Conservation (phyloP, 1,284 basidiomycete species). For the Malassezia psittaci region DNA sequence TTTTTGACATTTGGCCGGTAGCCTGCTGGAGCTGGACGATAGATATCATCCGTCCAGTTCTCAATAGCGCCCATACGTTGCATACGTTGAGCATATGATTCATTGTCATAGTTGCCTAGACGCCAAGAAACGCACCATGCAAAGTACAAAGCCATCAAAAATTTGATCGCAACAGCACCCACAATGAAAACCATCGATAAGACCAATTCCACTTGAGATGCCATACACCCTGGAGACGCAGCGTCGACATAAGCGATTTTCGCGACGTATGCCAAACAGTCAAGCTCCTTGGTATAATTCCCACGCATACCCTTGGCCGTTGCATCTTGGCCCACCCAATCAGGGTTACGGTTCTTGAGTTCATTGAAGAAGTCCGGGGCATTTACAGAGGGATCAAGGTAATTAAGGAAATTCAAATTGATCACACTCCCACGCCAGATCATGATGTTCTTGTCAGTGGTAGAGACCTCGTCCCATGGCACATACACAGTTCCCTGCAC, state of each 20-base stretch:
- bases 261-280: constrained; percentile 74
- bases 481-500: constrained; percentile 38
- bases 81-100: constrained; percentile 91
- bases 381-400: constrained; percentile 39
- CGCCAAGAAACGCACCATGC: constrained; percentile 93
- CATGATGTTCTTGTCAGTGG: constrained; percentile 65
- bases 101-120: constrained; percentile 81
- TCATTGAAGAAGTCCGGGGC: constrained; percentile 67
- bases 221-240: constrained; percentile 85
- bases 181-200: constrained; percentile 93
- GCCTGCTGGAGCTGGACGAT: constrained; percentile 78
- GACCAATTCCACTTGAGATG: constrained; percentile 85
- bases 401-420: constrained; percentile 71
- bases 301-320: constrained; percentile 68
- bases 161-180: constrained; percentile 88
- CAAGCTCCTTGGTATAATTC: constrained; percentile 57
- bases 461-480: constrained; percentile 73
- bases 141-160: constrained; percentile 91
- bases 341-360: constrained; percentile 58
- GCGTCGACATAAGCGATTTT: constrained; percentile 89
- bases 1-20: constrained; percentile 71
- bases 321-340: constrained; percentile 70
- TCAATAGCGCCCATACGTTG: constrained; percentile 82
- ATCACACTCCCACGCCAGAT: constrained; percentile 86
- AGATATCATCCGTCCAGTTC: constrained; percentile 92